A percentile compares a stretch with the other conserved stretches of the same genome.
phyloP scores from a whole-genome alignment of 1,284 basidiomycete species.

The Ustilago lituana region DNA sequence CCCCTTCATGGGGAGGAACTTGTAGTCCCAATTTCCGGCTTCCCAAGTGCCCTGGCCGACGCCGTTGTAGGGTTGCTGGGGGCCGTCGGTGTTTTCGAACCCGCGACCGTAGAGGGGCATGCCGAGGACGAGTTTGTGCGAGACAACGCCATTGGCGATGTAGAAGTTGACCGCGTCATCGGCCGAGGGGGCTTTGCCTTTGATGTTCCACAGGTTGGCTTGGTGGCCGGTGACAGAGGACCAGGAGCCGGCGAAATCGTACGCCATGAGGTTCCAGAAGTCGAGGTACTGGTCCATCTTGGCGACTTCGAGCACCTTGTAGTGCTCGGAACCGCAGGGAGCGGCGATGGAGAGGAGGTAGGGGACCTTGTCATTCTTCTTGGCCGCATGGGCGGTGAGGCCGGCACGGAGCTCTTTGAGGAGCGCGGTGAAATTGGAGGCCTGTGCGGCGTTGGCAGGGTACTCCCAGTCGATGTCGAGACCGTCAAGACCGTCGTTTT shows the following conservation, averaged over 20 bases:
- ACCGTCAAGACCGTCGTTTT: constrained; percentile 89
- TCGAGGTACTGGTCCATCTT: constrained; percentile 78
- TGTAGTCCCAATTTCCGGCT: constrained; percentile 74
- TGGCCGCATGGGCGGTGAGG: constrained; percentile 75
- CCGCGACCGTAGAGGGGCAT: constrained; percentile 73
- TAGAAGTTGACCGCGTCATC: constrained; percentile 79
- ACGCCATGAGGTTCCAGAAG: constrained; percentile 92
- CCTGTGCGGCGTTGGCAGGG: constrained; percentile 77
- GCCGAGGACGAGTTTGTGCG: constrained; percentile 82
- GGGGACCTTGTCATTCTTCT: constrained; percentile 70
- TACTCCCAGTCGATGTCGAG: constrained; percentile 82
- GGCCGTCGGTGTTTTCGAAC: constrained; percentile 80
- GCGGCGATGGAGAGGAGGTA: constrained; percentile 80
- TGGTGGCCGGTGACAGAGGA: constrained; percentile 77
- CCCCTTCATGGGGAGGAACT: constrained; percentile 76
- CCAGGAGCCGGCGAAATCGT: constrained; percentile 70
- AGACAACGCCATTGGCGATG: constrained; percentile 75
- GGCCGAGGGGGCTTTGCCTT: constrained; percentile 70
- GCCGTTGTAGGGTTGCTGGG: constrained; percentile 79
- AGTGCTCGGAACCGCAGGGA: constrained; percentile 80
- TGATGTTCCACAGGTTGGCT: constrained; percentile 77
- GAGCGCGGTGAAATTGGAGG: constrained; percentile 77
- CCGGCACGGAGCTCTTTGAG: constrained; percentile 77
- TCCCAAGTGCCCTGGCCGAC: constrained; percentile 79
- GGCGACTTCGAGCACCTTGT: constrained; percentile 74